Evolutionary conservation across 495 filamentous ascomycete species (phyloP).

Genomic region (Penicillium paxilli): DNA sequence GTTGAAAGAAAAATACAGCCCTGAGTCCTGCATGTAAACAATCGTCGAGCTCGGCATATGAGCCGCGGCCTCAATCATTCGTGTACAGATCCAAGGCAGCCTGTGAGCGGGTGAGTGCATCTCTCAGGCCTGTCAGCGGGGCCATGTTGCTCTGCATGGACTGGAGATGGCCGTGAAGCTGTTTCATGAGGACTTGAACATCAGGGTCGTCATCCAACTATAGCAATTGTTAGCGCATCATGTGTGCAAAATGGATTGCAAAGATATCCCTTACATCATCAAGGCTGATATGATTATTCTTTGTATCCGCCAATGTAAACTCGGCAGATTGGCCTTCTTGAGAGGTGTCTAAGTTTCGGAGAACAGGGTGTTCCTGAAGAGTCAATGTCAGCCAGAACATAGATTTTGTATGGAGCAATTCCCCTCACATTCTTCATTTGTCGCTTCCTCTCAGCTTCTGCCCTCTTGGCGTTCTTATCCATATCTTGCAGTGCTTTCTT

Average conservation of each 20-base stretch:
- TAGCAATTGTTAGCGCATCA: constrained; percentile 8
- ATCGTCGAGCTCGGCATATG: background rate
- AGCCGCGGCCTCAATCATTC: constrained; percentile 35
- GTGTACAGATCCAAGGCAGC: constrained; percentile 49
- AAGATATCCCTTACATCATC: constrained; percentile 38
- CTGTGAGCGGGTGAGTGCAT: constrained; percentile 51
- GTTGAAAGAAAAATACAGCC: background rate
- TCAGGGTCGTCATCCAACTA: constrained; percentile 45
- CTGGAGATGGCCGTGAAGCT: constrained; percentile 56
- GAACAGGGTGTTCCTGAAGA: constrained; percentile 43
- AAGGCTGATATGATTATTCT: constrained; percentile 23
- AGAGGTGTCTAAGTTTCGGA: constrained; percentile 33
- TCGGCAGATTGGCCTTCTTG: constrained; percentile 19
- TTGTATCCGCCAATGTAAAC: constrained; percentile 27
- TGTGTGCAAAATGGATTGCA: too few species aligned
- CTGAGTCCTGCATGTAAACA: background rate
- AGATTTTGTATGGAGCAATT: background rate
- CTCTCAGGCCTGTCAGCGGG: constrained; percentile 51
- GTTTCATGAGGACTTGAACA: constrained; percentile 34
- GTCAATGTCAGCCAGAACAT: constrained; percentile 3
- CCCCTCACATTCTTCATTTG: constrained; percentile 46
- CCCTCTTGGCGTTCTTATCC: constrained; percentile 54
- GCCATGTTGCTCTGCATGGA: constrained; percentile 56
- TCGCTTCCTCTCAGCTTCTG: constrained; percentile 44
- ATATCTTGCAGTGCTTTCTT: constrained; percentile 48